Percentiles rank a stretch among this genome's conserved stretches.
phyloP scores from a whole-genome alignment of 768 basidiomycete species.

The Paxillus ammoniavirescens region DNA sequence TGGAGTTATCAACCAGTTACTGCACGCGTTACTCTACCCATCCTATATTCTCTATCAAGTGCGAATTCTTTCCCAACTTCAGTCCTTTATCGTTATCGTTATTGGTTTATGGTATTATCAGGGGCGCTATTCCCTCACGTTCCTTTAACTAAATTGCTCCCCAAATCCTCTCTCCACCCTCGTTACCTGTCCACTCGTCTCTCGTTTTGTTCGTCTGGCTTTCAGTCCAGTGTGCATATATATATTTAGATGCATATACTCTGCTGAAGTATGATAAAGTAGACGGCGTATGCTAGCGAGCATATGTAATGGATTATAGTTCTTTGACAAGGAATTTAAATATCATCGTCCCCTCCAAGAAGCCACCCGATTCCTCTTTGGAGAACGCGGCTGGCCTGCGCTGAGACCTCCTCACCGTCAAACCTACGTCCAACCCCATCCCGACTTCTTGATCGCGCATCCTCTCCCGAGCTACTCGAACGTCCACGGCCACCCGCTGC shows the following conservation, averaged over 20 bases:
- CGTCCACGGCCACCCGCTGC: constrained; percentile 45
- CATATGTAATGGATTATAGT: constrained; percentile 13
- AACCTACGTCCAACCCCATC: constrained; percentile 41
- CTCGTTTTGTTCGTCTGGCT: constrained; percentile 26
- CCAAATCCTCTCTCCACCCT: constrained; percentile 2
- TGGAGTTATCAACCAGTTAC: constrained; percentile 5
- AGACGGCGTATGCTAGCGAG: constrained; percentile 12
- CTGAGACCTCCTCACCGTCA: constrained; percentile 61
- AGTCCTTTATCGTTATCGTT: constrained; percentile 8
- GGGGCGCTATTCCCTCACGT: constrained; percentile 17
- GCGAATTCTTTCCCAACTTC: constrained; percentile 7
- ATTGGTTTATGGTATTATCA: constrained; percentile 28
- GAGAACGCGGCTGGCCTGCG: constrained; percentile 75
- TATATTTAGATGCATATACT: constrained; percentile 18
- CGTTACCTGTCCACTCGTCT: too few relatives aligned
- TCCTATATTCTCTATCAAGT: constrained; percentile 6
- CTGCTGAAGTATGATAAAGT: constrained; percentile 15
- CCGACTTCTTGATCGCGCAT: constrained; percentile 33
- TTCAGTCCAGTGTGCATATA: constrained; percentile 25
- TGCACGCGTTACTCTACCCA: constrained; percentile 10
- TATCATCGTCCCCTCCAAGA: constrained; percentile 74
- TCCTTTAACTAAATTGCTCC: constrained; percentile 19
- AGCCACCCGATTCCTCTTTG: constrained; percentile 96
- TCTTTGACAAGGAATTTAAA: background rate
- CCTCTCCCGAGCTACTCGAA: constrained; percentile 18